Evolutionary conservation across 108 stramenopile genomes (phyloP).

Genomic region (Hondaea fermentalgiana): DNA sequence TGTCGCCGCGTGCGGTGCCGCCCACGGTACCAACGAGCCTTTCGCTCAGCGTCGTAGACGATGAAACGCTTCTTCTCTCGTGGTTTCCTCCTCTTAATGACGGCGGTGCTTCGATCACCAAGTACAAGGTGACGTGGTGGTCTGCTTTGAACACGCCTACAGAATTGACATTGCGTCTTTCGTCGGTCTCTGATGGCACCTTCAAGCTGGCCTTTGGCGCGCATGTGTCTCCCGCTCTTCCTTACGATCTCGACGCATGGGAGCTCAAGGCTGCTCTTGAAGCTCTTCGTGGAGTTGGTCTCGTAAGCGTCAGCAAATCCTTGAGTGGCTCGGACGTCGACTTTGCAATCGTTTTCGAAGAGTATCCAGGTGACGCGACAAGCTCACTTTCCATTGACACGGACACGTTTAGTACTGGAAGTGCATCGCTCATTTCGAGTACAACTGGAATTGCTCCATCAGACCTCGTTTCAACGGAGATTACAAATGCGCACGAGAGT

Average conservation of each 20-base stretch:
- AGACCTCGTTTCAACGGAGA: neutral
- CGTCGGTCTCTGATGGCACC: constrained; percentile 22
- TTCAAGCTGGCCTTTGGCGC: constrained; percentile 21
- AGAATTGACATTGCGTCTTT: constrained; percentile 36
- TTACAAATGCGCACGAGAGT: neutral
- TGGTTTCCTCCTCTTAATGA: constrained; percentile 56
- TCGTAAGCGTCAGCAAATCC: constrained; percentile 31
- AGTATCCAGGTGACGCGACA: neutral
- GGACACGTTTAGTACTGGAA: neutral
- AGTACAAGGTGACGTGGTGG: constrained; percentile 60
- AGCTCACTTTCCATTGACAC: neutral
- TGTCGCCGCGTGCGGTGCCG: constrained; percentile 50
- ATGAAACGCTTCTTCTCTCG: constrained; percentile 41
- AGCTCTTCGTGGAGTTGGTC: constrained; percentile 37
- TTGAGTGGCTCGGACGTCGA: neutral
- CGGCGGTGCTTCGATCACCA: constrained; percentile 51
- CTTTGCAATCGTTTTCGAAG: constrained; percentile 14
- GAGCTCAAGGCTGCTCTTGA: constrained; percentile 44
- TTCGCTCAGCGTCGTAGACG: constrained; percentile 36
- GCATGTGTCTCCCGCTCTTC: neutral
- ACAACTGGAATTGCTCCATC: neutral
- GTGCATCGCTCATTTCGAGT: neutral
- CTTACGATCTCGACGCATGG: constrained; percentile 15
- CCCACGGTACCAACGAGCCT: constrained; percentile 47
- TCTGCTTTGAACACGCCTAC: neutral